A percentile compares a stretch with the other conserved stretches of the same genome.
Conservation (phyloP, 106 monocot genomes). For the Chionographis japonica region DNA sequence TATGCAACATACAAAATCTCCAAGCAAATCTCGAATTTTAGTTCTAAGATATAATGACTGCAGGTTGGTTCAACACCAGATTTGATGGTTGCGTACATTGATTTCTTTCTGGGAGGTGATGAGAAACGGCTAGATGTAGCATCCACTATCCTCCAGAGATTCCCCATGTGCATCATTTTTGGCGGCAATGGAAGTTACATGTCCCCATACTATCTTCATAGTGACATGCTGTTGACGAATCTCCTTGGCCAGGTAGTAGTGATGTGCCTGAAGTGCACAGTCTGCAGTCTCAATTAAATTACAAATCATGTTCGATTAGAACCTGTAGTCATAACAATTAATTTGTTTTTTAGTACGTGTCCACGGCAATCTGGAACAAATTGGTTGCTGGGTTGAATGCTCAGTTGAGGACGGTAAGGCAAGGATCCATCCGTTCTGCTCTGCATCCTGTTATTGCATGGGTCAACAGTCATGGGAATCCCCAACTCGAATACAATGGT, state of each 20-base stretch:
- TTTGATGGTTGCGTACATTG: conserved; percentile 91
- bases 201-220: conserved; percentile 84
- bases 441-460: conserved; percentile 57
- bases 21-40: neutral
- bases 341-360: conserved; percentile 52
- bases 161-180: conserved; percentile 89
- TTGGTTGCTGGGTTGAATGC: conserved; percentile 80
- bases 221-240: conserved; percentile 74
- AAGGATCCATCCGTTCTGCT: conserved; percentile 52
- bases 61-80: conserved; percentile 98
- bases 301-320: neutral
- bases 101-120: conserved; percentile 96
- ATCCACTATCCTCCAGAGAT: conserved; percentile 59
- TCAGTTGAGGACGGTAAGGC: conserved; percentile 69
- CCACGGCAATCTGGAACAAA: conserved; percentile 77
- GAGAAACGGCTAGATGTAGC: conserved; percentile 71
- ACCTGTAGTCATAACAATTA: conserved; percentile 6
- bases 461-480: conserved; percentile 75
- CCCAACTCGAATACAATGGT: conserved; percentile 59
- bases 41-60: conserved; percentile 6
- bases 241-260: conserved; percentile 75
- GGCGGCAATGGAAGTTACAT: conserved; percentile 96
- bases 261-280: neutral
- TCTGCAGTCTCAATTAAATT: neutral
- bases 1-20: no score